Evolutionary conservation across 108 stramenopile species (phyloP), one percentile per base, ranked within the genome.

Genomic region (Schizochytrium sp.): DNA sequence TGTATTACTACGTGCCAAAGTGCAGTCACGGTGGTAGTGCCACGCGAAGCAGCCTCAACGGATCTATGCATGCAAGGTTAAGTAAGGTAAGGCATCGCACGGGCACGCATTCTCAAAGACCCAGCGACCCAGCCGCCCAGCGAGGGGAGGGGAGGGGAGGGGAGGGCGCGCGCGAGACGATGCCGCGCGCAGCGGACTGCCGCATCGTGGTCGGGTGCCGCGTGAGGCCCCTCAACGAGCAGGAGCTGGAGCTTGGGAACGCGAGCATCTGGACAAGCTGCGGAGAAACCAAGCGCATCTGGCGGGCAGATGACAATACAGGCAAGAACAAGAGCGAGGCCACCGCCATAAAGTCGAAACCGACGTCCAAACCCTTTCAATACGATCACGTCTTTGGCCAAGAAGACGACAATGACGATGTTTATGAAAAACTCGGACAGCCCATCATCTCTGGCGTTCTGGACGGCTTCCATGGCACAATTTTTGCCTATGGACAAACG

Each of bases 401-500:
- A 14, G 90, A 89, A 5, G 23, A 5, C 5, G 72, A 21, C 44
- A 87, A 91, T 34, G 51, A 57, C 5, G 69, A 58, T 19, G 57
- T 91, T 4, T 92, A 91, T 53, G 92, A 90, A 21, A 72, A 12
- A 16, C 43, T 90, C 45, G 92, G 44, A 2, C 25, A 21, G 44
- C 59, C 57, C 28, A 72, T 92, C 58, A 44, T 92, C 16, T 51
- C n/a, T 8, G 60, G 23, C 18, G 87, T 72, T 4, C 89, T 91
- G 5, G 87, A 69, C 28, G 91, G 91, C 18, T 91, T 90, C 63
- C 72, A 91, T 45, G 91, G 88, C 21, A 90, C 89, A n/a, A 72
- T 91, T n/a, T 60, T 91, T 14, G 91, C 91, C 29, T 91, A 91
- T 48, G 91, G 91, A 21, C 89, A 90, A 18, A 90, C 90, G 4